These are phyloP conservation scores for Trebouxia gelatinosa DNA, from an alignment of 163 green algal genomes.

Conservation along the genomic window DNA sequence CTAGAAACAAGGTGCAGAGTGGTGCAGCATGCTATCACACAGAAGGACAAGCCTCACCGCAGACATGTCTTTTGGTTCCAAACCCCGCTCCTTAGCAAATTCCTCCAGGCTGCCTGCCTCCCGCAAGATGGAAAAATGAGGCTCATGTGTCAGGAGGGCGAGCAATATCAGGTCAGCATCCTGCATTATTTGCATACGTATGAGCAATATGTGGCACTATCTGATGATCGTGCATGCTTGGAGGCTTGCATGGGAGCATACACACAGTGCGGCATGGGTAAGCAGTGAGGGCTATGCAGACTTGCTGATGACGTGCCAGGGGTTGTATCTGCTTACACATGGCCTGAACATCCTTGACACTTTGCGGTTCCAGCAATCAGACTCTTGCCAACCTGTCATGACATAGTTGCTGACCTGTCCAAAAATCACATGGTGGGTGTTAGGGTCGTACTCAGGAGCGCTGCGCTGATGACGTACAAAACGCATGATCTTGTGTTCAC, in stretches of 20 bases:
- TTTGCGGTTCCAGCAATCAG: not conserved
- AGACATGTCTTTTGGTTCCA: conserved; percentile 12
- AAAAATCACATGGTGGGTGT: conserved; percentile 93
- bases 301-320: no score
- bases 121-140: conserved; percentile 90
- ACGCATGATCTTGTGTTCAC: conserved; percentile 45
- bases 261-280: no score
- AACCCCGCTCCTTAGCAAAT: conserved; percentile 5
- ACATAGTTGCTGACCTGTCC: conserved; percentile 58
- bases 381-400: not conserved
- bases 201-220: no score
- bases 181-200: no score
- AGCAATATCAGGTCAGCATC: conserved; percentile 96
- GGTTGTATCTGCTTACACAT: no score
- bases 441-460: conserved; percentile 65
- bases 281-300: no score
- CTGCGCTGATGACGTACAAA: conserved; percentile 25
- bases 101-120: conserved; percentile 57
- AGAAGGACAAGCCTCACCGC: no score
- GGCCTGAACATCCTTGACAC: no score
- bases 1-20: no score
- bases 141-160: conserved; percentile 92
- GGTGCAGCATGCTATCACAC: no score
- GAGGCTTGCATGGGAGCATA: no score
- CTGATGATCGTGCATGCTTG: no score